Percentiles rank a stretch among this genome's conserved stretches.
These are phyloP conservation scores for Croton laevigatus DNA, from an alignment of 441 rosid species.

Conservation along the genomic window DNA sequence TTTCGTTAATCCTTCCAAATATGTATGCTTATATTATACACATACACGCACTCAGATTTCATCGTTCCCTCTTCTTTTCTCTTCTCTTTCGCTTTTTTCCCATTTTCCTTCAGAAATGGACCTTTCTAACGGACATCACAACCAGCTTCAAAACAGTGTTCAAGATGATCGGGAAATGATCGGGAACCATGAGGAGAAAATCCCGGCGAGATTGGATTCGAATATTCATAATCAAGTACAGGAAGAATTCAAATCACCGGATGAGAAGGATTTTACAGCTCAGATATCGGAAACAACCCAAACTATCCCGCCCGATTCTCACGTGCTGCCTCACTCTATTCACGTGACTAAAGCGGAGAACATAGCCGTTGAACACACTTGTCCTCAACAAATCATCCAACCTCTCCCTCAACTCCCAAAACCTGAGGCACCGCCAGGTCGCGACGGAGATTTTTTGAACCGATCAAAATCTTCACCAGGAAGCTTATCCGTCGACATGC, in stretches of 20 bases:
- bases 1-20: slow-evolving; percentile 3
- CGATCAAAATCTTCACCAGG: slow-evolving; percentile 39
- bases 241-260: neutral
- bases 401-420: slow-evolving; percentile 70
- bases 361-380: slow-evolving; percentile 8
- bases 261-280: neutral
- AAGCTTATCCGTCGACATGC: slow-evolving; percentile 32
- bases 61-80: neutral
- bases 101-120: neutral
- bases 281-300: neutral
- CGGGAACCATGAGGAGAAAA: neutral
- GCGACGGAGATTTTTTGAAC: slow-evolving; percentile 8
- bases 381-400: slow-evolving; percentile 27
- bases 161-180: neutral
- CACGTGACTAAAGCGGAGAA: neutral
- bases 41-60: neutral
- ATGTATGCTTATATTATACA: neutral
- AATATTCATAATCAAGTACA: neutral
- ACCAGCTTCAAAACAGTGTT: neutral
- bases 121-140: slow-evolving; percentile 5
- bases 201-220: neutral
- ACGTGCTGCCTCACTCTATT: neutral
- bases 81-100: neutral
- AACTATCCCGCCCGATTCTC: neutral
- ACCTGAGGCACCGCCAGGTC: slow-evolving; percentile 72